Conservation (phyloP, 176 grass and related monocot species). For the Rhynchospora pubera region DNA sequence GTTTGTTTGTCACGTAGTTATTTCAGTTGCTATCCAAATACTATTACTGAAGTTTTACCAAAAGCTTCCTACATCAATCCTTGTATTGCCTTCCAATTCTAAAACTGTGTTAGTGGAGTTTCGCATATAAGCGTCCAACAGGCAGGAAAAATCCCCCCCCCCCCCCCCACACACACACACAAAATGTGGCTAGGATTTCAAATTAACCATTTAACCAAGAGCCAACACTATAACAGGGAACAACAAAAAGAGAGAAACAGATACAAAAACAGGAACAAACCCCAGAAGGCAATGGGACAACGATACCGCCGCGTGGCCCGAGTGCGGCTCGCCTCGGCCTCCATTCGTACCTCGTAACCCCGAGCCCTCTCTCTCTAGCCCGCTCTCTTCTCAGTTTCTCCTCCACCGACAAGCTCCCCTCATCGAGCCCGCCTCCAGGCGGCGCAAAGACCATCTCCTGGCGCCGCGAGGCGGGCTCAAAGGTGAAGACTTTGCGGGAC, state of each 20-base stretch:
- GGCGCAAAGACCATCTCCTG: conserved; percentile 71
- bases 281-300: conserved; percentile 80
- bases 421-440: conserved; percentile 78
- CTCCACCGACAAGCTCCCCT: conserved; percentile 74
- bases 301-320: conserved; percentile 45
- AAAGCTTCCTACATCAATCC: background rate
- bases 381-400: conserved; percentile 84
- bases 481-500: conserved; percentile 70
- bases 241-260: background rate
- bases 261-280: conserved; percentile 31
- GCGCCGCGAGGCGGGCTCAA: conserved; percentile 37
- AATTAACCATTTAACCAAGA: background rate
- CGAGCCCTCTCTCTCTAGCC: conserved; percentile 77
- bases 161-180: too few relatives aligned
- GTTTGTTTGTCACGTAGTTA: too few relatives aligned
- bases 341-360: conserved; percentile 90
- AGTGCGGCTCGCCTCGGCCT: conserved; percentile 27
- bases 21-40: background rate
- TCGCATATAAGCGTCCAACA: background rate
- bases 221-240: background rate
- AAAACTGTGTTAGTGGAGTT: background rate
- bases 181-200: background rate
- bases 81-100: background rate
- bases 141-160: background rate
- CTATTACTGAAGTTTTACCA: background rate